These are phyloP conservation scores for Citrus maxima DNA, from an alignment of 345 rosid genomes.

Conservation along the genomic window DNA sequence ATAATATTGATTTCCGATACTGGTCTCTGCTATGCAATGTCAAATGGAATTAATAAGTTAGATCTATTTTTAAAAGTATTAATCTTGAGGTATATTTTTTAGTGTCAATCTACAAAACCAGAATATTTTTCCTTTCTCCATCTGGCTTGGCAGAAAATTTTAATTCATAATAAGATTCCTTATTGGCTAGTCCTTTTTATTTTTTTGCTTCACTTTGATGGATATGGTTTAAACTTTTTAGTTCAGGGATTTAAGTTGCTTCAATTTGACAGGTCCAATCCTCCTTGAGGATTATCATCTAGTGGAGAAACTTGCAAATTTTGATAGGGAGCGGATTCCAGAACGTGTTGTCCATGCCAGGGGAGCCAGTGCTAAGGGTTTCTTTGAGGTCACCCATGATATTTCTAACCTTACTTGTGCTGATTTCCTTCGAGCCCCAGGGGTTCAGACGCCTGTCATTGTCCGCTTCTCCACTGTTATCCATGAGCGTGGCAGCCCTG, in stretches of 20 bases:
- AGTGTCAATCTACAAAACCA: not conserved
- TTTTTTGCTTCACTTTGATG: not conserved
- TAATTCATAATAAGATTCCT: not conserved
- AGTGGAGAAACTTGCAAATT: conserved; percentile 88
- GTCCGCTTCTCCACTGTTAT: conserved; percentile 97
- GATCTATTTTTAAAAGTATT: not conserved
- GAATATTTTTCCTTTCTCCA: not conserved
- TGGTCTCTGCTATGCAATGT: no score
- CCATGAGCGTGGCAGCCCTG: conserved; percentile 99
- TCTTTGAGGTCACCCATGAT: conserved; percentile 97
- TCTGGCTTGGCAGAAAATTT: not conserved
- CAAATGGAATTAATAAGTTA: not conserved
- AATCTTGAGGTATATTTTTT: not conserved
- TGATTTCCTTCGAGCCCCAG: conserved; percentile 92
- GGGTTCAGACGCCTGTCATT: conserved; percentile 92
- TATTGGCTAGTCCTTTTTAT: not conserved
- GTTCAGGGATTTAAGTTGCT: not conserved
- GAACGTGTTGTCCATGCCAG: conserved; percentile 99
- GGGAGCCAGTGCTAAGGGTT: conserved; percentile 98
- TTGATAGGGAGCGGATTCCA: conserved; percentile 91
- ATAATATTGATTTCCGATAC: not conserved
- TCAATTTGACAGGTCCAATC: conserved; percentile 63
- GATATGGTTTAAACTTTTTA: not conserved
- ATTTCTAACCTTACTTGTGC: conserved; percentile 75
- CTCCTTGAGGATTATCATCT: conserved; percentile 97